These are phyloP conservation scores for Trichosporon ovoides DNA, from an alignment of 1,284 basidiomycete species.

Conservation along the genomic window DNA sequence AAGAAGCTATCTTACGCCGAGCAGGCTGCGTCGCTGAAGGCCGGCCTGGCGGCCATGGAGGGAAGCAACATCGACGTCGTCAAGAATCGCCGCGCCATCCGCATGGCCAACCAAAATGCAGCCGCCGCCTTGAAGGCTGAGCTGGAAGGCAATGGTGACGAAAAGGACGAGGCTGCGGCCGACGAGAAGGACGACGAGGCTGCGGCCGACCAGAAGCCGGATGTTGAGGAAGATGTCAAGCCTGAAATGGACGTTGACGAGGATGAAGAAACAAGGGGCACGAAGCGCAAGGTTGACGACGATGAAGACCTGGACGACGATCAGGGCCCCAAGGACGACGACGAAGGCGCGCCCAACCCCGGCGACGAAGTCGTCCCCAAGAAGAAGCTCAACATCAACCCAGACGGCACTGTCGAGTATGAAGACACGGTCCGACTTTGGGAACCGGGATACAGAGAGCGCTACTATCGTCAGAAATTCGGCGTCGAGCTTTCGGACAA, in stretches of 20 bases:
- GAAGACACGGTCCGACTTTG: slow-evolving; percentile 90
- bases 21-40: slow-evolving; percentile 49
- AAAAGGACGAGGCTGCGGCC: slow-evolving; percentile 15
- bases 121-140: slow-evolving; percentile 91
- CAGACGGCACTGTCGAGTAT: slow-evolving; percentile 64
- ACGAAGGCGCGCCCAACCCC: slow-evolving; percentile 39
- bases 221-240: slow-evolving; percentile 24
- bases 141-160: slow-evolving; percentile 56
- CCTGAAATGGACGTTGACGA: slow-evolving; percentile 21
- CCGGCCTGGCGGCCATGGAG: slow-evolving; percentile 49
- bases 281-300: slow-evolving; percentile 15
- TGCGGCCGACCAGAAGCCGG: slow-evolving; percentile 19
- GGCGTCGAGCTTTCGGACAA: slow-evolving; percentile 66
- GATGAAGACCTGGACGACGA: slow-evolving; percentile 9
- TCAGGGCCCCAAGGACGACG: slow-evolving; percentile 46
- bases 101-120: slow-evolving; percentile 93
- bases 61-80: slow-evolving; percentile 80
- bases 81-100: slow-evolving; percentile 76
- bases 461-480: slow-evolving; percentile 95
- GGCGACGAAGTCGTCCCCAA: slow-evolving; percentile 51
- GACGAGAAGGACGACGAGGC: slow-evolving; percentile 18
- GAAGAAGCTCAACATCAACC: slow-evolving; percentile 64
- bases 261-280: slow-evolving; percentile 9
- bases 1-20: slow-evolving; percentile 28
- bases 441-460: slow-evolving; percentile 90